Conservation (phyloP, 2,329 filamentous ascomycete species). For the Aspergillus fumigatiaffinis region DNA sequence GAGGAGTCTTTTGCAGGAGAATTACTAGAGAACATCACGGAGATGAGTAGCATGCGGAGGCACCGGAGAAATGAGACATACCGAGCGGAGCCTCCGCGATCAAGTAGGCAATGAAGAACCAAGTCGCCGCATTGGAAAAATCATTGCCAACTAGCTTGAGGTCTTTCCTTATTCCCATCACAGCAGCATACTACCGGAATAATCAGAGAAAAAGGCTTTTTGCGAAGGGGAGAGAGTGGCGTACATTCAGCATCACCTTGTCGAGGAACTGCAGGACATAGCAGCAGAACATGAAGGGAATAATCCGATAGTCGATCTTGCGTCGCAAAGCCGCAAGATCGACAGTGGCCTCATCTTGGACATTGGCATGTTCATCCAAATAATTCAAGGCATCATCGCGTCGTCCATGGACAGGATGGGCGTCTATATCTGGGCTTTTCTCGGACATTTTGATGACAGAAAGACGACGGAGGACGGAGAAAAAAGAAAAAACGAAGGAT, state of each 20-base stretch:
- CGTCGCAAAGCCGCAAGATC: conserved; percentile 48
- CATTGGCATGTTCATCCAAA: conserved; percentile 27
- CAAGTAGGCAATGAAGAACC: conserved; percentile 60
- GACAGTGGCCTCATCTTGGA: conserved; percentile 22
- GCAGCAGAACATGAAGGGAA: conserved; percentile 59
- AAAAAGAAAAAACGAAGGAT: neutral
- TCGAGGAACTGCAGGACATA: conserved; percentile 63
- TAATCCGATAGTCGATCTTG: conserved; percentile 57
- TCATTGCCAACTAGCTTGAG: conserved; percentile 56
- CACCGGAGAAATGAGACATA: conserved; percentile 21
- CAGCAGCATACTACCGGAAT: conserved; percentile 54
- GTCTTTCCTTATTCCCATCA: conserved; percentile 60
- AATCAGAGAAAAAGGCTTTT: accelerated
- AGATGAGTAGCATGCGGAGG: neutral
- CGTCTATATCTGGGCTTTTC: conserved; percentile 4
- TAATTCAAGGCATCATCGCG: conserved; percentile 32
- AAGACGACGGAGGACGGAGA: neutral
- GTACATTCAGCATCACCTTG: conserved; percentile 60
- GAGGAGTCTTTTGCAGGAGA: conserved; percentile 58
- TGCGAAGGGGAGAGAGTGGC: neutral
- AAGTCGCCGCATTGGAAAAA: conserved; percentile 59
- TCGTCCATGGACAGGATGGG: neutral
- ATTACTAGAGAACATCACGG: conserved; percentile 37
- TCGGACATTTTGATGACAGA: conserved; percentile 1
- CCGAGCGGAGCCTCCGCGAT: conserved; percentile 59